A percentile compares a stretch with the other conserved stretches of the same genome.
Evolutionary conservation across 805 yeast genomes (phyloP).

Genomic region (Pichia cephalocereana): DNA sequence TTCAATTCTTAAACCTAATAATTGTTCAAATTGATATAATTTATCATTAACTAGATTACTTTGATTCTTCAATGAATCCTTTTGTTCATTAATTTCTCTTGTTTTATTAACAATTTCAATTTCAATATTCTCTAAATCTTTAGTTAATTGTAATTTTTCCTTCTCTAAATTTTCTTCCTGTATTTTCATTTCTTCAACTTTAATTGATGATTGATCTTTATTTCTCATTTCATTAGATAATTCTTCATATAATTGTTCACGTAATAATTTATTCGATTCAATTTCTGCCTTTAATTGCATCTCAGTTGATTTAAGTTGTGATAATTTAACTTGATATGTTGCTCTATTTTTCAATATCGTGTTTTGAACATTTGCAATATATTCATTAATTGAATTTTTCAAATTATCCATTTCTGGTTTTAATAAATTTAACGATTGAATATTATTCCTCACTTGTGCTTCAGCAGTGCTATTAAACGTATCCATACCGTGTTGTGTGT

Average conservation of each 20-base stretch:
- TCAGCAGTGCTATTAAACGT: not conserved
- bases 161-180: conserved; percentile 28
- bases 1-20: conserved; percentile 39
- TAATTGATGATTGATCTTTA: conserved; percentile 27
- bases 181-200: conserved; percentile 30
- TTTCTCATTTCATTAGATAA: conserved; percentile 15
- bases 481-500: no score
- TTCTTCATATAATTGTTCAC: conserved; percentile 16
- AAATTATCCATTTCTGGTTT: conserved; percentile 18
- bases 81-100: conserved; percentile 19
- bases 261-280: conserved; percentile 12
- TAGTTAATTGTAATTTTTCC: conserved; percentile 18
- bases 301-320: conserved; percentile 16
- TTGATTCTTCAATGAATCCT: conserved; percentile 29
- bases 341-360: conserved; percentile 14
- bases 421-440: conserved; percentile 13
- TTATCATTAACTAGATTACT: conserved; percentile 32
- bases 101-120: conserved; percentile 16
- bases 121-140: conserved; percentile 24
- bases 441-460: not conserved
- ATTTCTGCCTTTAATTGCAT: conserved; percentile 14
- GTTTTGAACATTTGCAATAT: conserved; percentile 11
- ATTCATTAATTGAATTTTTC: conserved; percentile 12
- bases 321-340: conserved; percentile 14
- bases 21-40: conserved; percentile 34